Base-by-base conservation (phyloP, 441 rosid genomes). In the Isatis lusitanica region DNA sequence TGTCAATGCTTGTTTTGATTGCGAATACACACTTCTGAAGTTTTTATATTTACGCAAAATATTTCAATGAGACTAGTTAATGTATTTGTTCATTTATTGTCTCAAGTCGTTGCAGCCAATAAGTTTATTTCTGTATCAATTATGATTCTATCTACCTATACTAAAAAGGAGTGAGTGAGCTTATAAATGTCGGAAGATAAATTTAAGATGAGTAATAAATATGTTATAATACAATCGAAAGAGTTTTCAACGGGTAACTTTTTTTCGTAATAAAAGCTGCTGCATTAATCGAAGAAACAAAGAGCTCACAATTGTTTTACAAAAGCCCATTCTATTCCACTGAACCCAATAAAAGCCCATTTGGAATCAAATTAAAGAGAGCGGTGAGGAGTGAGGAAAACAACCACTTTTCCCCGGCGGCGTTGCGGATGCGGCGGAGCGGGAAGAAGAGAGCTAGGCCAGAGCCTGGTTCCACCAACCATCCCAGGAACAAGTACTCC, bases 401-500 rank as follows among this genome's bases (percentile, higher is more conserved):
- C n/a, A n/a, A n/a, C n/a, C 35, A 31, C 35, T 31, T 36, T 8
- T 7, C 11, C 40, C 16, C 46, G 15, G 46, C 46, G 46, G 46
- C 35, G 28, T 28, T 7, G 36, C 15, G 7, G 42, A 56, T 56
- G 95, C 56, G 64, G 90, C 66, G 66, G 66, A 74, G 72, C 71
- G 76, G 83, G 91, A 89, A 80, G 70, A 79, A 83, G 84, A 85
- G 79, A 77, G 83, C 72, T 77, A 84, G 91, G 68, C 76, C 80
- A 50, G 84, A 78, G 48, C 87, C 83, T 63, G 82, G 87, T 55
- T 42, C 72, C 16, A 83, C 85, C 11, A 88, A 82, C 74, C 91
- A 89, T 46, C 92, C 92, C 0, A 78, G 57, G 17, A 95, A 85
- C 83, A 89, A 82, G 56, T 92, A 91, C 80, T 83, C 95, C 15